Base-by-base conservation (phyloP, 345 rosid species). In the Triadica sebifera region DNA sequence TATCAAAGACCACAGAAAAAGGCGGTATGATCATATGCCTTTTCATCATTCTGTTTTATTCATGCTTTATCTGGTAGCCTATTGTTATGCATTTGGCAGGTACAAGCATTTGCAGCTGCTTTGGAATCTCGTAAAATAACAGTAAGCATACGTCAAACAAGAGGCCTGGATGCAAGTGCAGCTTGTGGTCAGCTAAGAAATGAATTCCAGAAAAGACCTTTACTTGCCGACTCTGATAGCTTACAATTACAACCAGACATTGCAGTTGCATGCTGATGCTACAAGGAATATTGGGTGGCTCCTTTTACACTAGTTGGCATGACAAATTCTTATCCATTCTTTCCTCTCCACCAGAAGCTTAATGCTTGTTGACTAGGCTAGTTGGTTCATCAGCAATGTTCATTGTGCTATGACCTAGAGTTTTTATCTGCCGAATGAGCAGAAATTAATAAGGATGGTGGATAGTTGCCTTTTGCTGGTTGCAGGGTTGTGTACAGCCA, bases 171-270 rank as follows among this genome's bases (percentile, higher is more conserved):
- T 69, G 98, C 99, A 1, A 89, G 90, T 79, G 99, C 99, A 64
- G 99, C 97, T 63, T 93, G 99, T 79, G 99, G 99, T 78, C 98
- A 95, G 82, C 91, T 95, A 75, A 90, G 95, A 82, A 95, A 93
- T 74, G 80, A 93, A 77, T 91, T 91, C 79, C 99, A 95, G 87
- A 95, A 90, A 86, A 89, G 76, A 61, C 99, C 98, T 76, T 47
- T 91, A 81, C 71, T 75, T 25, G 19, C 82, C 1, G 83, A 81
- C 39, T 69, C 86, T 45, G 84, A 83, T 49, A 71, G 61, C 67
- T 45, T 46, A 29, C 73, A 77, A 66, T 80, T 87, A 63, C 78
- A 83, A 79, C 63, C 87, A 46, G 85, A 83, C n/a, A 61, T 81
- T 59, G 88, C 86, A 61, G 89, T 89, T 56, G 83, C 81, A 17